A percentile compares a stretch with the other conserved stretches of the same genome.
phyloP scores from a whole-genome alignment of 306 rosid genomes.

The Pyrus pyrifolia region DNA sequence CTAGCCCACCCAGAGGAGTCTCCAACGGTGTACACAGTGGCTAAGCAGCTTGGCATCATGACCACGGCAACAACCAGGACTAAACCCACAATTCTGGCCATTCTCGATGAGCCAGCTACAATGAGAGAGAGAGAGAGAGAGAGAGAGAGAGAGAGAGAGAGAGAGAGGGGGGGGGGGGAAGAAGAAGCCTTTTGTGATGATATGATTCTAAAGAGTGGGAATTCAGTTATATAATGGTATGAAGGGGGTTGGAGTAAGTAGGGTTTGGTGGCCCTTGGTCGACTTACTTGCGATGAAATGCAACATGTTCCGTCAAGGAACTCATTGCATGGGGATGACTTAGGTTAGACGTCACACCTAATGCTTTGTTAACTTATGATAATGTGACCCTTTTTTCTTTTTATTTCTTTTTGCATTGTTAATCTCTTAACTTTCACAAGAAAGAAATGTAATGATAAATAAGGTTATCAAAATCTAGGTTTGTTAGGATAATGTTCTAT shows the following conservation, averaged over 20 bases:
- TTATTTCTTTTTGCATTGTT: not conserved
- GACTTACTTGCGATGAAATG: constrained; percentile 20
- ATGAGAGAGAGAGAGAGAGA: not conserved
- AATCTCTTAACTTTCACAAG: not conserved
- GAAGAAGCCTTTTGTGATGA: constrained; percentile 13
- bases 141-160: not conserved
- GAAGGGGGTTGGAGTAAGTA: constrained; percentile 44
- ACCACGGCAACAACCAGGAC: constrained; percentile 36
- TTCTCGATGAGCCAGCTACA: constrained; percentile 10
- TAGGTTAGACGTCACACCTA: constrained; percentile 59
- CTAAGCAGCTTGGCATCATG: constrained; percentile 30
- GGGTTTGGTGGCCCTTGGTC: constrained; percentile 32
- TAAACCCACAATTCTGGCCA: constrained; percentile 18
- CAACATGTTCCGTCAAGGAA: constrained; percentile 1
- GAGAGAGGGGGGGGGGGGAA: not conserved
- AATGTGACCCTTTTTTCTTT: not conserved
- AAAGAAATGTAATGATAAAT: not conserved
- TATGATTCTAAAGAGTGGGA: constrained; percentile 6
- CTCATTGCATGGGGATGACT: constrained; percentile 41
- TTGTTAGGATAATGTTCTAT: not conserved
- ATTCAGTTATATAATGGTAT: constrained; percentile 34
- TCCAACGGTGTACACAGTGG: constrained; percentile 66
- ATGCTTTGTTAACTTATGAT: constrained; percentile 10
- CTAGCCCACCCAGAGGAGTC: constrained; percentile 66
- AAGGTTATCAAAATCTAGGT: not conserved